Conservation (phyloP, 1,284 basidiomycete genomes). For the Puccinia hordei region DNA sequence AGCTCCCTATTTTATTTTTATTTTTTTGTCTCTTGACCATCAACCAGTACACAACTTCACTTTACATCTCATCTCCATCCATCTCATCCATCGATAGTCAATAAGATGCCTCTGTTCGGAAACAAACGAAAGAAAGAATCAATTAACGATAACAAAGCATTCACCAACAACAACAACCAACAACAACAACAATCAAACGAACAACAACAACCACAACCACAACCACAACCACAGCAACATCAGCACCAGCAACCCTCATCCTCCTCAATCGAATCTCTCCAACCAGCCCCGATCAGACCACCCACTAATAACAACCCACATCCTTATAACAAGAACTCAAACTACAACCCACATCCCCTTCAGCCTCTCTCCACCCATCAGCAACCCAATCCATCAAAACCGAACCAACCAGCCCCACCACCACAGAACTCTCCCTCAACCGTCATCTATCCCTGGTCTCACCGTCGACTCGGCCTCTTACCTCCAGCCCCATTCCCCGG, state of each 20-base stretch:
- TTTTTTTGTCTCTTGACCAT: too few species aligned
- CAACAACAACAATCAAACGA: neutral
- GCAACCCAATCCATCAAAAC: neutral
- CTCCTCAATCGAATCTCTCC: conserved; percentile 12
- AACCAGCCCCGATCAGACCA: neutral
- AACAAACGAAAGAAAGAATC: conserved; percentile 36
- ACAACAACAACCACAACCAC: neutral
- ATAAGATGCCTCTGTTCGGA: conserved; percentile 48
- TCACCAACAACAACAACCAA: neutral
- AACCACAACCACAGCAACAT: conserved; percentile 13
- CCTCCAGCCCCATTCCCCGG: conserved; percentile 69
- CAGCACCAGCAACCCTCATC: neutral
- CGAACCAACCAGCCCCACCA: neutral
- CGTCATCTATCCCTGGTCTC: conserved; percentile 71
- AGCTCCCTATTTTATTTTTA: too few species aligned
- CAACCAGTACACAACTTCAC: too few species aligned
- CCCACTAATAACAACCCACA: neutral
- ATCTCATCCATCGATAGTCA: too few species aligned
- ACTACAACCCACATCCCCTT: neutral
- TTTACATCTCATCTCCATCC: too few species aligned
- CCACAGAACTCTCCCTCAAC: conserved; percentile 37
- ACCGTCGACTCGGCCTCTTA: conserved; percentile 69
- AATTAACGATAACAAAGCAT: neutral
- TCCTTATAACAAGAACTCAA: neutral
- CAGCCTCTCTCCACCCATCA: neutral